These are phyloP conservation scores for Leishmania aethiopica DNA, from an alignment of 208 protist species.

Conservation along the genomic window DNA sequence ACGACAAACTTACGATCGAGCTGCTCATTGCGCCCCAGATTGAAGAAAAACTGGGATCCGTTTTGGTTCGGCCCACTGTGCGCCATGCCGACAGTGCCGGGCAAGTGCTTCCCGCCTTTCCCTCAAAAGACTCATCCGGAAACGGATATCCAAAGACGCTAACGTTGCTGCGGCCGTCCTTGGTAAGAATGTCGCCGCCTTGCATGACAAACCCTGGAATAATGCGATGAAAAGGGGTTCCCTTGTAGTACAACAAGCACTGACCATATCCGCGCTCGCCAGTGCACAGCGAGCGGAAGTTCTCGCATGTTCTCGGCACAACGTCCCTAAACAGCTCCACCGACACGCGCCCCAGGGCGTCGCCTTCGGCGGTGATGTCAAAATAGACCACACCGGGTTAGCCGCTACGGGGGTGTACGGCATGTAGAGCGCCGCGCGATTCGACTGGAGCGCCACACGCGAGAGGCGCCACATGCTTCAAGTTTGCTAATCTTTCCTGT, in stretches of 20 bases:
- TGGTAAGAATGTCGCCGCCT: constrained; percentile 94
- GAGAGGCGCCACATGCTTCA: constrained; percentile 23
- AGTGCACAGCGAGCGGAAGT: constrained; percentile 95
- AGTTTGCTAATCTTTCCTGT: background rate
- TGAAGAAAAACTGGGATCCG: constrained; percentile 95
- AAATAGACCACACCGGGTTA: constrained; percentile 89
- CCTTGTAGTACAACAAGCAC: constrained; percentile 92
- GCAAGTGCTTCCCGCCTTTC: constrained; percentile 91
- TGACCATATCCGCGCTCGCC: constrained; percentile 78
- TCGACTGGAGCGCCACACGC: constrained; percentile 14
- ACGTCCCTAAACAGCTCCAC: constrained; percentile 94
- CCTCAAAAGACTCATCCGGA: constrained; percentile 93
- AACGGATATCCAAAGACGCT: constrained; percentile 95
- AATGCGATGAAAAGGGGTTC: constrained; percentile 95
- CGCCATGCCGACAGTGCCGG: constrained; percentile 87
- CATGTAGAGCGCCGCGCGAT: constrained; percentile 49
- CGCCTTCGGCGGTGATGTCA: constrained; percentile 85
- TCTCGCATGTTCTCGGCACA: constrained; percentile 93
- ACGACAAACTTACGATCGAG: constrained; percentile 93
- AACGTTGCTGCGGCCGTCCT: constrained; percentile 93
- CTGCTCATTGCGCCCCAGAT: constrained; percentile 74
- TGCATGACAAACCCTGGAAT: constrained; percentile 96
- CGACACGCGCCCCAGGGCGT: constrained; percentile 74
- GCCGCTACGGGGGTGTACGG: constrained; percentile 53
- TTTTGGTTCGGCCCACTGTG: constrained; percentile 88